Evolutionary conservation across 2,329 filamentous ascomycete species (phyloP).

Genomic region (Hymenoscyphus fraxineus): DNA sequence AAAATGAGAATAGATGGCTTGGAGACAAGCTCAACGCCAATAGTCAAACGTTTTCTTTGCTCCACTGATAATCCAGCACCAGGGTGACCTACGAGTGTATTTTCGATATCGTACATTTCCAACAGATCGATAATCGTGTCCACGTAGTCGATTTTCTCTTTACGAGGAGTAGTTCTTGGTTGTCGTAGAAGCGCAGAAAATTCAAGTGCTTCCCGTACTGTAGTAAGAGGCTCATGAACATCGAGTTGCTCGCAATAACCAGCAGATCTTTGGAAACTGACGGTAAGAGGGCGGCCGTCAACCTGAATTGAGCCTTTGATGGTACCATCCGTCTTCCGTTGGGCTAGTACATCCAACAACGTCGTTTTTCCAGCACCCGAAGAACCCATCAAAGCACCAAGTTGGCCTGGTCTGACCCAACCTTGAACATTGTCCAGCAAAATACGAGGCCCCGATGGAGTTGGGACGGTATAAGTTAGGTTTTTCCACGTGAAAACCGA

Average conservation of each 20-base stretch:
- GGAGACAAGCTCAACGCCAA: constrained; percentile 56
- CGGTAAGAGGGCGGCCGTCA: constrained; percentile 63
- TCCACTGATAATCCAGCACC: constrained; percentile 60
- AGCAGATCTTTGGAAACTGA: constrained; percentile 69
- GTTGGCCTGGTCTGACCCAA: constrained; percentile 66
- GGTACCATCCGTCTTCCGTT: constrained; percentile 76
- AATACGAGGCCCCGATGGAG: constrained; percentile 55
- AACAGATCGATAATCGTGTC: constrained; percentile 67
- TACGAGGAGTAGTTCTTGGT: constrained; percentile 63
- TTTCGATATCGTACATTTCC: constrained; percentile 63
- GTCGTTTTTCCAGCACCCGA: constrained; percentile 60
- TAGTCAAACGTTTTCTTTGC: constrained; percentile 59
- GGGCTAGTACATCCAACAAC: constrained; percentile 53
- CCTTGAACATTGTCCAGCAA: constrained; percentile 78
- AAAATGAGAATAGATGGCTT: constrained; percentile 58
- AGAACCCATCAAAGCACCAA: constrained; percentile 55
- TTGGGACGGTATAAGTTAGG: constrained; percentile 64
- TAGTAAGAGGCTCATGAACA: constrained; percentile 73
- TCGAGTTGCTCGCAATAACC: constrained; percentile 93
- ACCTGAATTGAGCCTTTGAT: constrained; percentile 78
- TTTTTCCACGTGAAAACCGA: constrained; percentile 73
- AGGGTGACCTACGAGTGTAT: constrained; percentile 61
- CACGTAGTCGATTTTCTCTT: constrained; percentile 82
- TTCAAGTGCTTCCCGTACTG: constrained; percentile 81
- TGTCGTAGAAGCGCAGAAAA: constrained; percentile 90